Percentiles rank a stretch among this genome's conserved stretches.
Evolutionary conservation across 345 rosid species (phyloP).

Genomic region (Syzygium grande): DNA sequence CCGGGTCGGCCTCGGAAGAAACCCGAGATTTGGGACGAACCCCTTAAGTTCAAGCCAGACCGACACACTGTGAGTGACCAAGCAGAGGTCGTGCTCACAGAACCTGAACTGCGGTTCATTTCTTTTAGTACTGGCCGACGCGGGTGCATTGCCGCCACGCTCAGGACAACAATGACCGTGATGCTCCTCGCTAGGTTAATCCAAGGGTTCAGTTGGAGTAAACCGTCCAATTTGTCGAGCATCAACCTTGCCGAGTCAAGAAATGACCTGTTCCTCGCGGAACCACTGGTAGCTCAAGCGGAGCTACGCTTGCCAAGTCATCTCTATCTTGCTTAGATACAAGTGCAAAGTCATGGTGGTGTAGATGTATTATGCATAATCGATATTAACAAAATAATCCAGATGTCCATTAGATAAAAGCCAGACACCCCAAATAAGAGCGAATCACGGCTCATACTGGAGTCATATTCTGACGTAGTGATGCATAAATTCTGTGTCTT

Average conservation of each 20-base stretch:
- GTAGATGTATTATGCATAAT: not conserved
- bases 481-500: not conserved
- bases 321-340: not conserved
- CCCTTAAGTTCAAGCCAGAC: conserved; percentile 17
- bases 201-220: not conserved
- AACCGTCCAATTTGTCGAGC: not conserved
- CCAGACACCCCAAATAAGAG: not conserved
- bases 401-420: not conserved
- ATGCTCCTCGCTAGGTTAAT: conserved; percentile 3
- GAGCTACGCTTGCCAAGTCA: not conserved
- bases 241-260: not conserved
- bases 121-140: conserved; percentile 4
- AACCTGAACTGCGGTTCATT: not conserved
- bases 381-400: not conserved
- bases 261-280: not conserved
- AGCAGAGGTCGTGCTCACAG: conserved; percentile 3
- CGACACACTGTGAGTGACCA: conserved; percentile 5
- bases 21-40: conserved; percentile 20
- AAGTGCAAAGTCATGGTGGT: not conserved
- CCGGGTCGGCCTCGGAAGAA: conserved; percentile 18
- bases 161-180: conserved; percentile 1
- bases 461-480: not conserved
- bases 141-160: not conserved
- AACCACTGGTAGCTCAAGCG: not conserved
- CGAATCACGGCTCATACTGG: not conserved